phyloP scores from a whole-genome alignment of 805 yeast genomes.

The Wickerhamomyces strasburgensis region DNA sequence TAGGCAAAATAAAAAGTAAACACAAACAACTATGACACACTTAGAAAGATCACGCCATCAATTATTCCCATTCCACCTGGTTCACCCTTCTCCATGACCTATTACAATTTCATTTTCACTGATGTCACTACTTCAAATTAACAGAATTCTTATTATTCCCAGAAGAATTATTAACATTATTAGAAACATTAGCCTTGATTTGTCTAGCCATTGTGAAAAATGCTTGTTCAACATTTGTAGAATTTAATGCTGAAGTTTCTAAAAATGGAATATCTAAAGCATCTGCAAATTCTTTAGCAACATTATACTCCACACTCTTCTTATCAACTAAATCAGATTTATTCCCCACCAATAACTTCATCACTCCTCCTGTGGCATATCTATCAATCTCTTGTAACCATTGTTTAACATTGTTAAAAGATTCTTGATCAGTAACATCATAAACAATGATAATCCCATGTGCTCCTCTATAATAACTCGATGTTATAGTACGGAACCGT shows the following conservation, averaged over 20 bases:
- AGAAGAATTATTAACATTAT: slow-evolving; percentile 29
- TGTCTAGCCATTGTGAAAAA: slow-evolving; percentile 98
- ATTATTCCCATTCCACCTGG: too few species aligned
- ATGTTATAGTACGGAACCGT: slow-evolving; percentile 94
- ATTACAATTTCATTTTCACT: too few species aligned
- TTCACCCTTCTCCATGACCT: too few species aligned
- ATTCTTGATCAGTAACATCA: slow-evolving; percentile 96
- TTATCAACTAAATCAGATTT: slow-evolving; percentile 92
- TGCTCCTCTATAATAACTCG: slow-evolving; percentile 97
- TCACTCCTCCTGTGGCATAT: slow-evolving; percentile 95
- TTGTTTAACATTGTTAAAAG: slow-evolving; percentile 93
- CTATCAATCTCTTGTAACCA: slow-evolving; percentile 99
- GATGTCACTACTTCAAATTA: slow-evolving; percentile 59
- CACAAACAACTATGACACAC: too few species aligned
- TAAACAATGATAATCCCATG: slow-evolving; percentile 97
- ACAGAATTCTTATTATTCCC: slow-evolving; percentile 56
- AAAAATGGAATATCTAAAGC: slow-evolving; percentile 89
- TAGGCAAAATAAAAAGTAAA: background rate
- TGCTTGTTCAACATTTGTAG: slow-evolving; percentile 97
- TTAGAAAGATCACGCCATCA: too few species aligned
- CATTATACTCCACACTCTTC: slow-evolving; percentile 92
- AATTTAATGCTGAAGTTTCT: slow-evolving; percentile 92
- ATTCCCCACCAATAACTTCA: slow-evolving; percentile 93
- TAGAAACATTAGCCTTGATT: slow-evolving; percentile 92
- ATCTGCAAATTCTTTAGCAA: slow-evolving; percentile 97